Conservation (phyloP, 805 yeast species). For the Kodamaea neixiangensis region DNA sequence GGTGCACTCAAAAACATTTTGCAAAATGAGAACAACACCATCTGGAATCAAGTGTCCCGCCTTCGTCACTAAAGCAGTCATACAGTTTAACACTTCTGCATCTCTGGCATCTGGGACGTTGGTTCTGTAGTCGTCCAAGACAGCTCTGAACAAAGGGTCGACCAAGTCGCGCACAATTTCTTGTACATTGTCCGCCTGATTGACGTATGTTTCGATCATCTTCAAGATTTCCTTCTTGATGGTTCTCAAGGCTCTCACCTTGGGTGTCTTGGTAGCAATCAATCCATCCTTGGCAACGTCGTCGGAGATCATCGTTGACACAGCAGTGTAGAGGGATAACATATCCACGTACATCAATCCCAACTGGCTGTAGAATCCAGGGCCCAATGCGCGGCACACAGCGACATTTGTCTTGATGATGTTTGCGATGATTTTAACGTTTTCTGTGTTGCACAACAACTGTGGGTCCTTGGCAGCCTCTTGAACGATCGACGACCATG, state of each 20-base stretch:
- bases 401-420: slow-evolving; percentile 94
- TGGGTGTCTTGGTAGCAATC: slow-evolving; percentile 92
- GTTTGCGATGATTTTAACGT: slow-evolving; percentile 90
- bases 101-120: slow-evolving; percentile 97
- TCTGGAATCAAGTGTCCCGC: slow-evolving; percentile 88
- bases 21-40: slow-evolving; percentile 83
- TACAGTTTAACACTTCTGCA: slow-evolving; percentile 94
- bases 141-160: slow-evolving; percentile 80
- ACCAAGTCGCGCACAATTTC: slow-evolving; percentile 82
- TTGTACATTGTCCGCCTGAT: slow-evolving; percentile 82
- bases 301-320: slow-evolving; percentile 79
- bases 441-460: slow-evolving; percentile 73
- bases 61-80: slow-evolving; percentile 84
- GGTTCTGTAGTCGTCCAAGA: slow-evolving; percentile 82
- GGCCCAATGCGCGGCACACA: slow-evolving; percentile 92
- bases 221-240: slow-evolving; percentile 92
- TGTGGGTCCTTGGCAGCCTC: slow-evolving; percentile 84
- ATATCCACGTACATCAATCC: slow-evolving; percentile 84
- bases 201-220: slow-evolving; percentile 83
- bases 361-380: slow-evolving; percentile 85
- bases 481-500: slow-evolving; percentile 88
- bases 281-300: slow-evolving; percentile 78
- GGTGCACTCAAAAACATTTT: slow-evolving; percentile 91
- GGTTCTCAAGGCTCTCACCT: slow-evolving; percentile 92
- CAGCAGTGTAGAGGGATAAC: slow-evolving; percentile 87